Evolutionary conservation across 2,329 filamentous ascomycete genomes (phyloP), one percentile per base, ranked within the genome.

Genomic region (Metarhizium sp.): DNA sequence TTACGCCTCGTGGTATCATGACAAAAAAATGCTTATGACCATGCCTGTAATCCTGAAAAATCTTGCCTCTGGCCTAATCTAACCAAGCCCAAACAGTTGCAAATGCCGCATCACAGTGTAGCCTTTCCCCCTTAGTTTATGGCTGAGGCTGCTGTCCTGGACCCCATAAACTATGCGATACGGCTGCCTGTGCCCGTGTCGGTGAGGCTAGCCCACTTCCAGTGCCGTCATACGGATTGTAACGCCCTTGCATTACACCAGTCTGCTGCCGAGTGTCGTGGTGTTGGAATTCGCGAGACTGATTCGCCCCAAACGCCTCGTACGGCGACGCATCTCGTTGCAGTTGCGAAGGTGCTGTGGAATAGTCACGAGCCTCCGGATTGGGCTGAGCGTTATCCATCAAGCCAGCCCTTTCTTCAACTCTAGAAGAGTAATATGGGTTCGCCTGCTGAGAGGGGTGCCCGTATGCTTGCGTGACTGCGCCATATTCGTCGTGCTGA

Each of bases 381-480:
- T 64, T 64, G 2, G 66, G 67, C 58, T 69, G 67, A 2, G 67
- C 67, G 50, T 69, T 54, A 2, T 72, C 71, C 55, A 78, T 74
- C 36, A 79, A 69, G 2, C 75, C 75, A 3, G 68, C 69, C 38
- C 68, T 73, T 64, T 79, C 73, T 20, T 73, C 71, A 11, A 34
- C 69, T 46, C 68, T 65, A 50, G 72, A 69, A 58, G 73, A 73
- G 57, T 73, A 62, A 34, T 62, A 65, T 2, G 71, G 14, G 16
- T 32, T 25, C 32, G 47, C 32, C 25, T 54, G 70, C 56, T 73
- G 73, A 18, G 70, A 71, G 45, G 74, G 61, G 47, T 71, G 67
- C 43, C 46, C 71, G 67, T 40, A 53, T 69, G 67, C 61, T 66
- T 71, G 59, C 63, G 38, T 40, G 13, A 49, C 54, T 43, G 50